Percentiles rank a stretch among this genome's conserved stretches.
These are phyloP conservation scores for Cadophora gregata DNA, from an alignment of 2,329 filamentous ascomycete species.

Conservation along the genomic window DNA sequence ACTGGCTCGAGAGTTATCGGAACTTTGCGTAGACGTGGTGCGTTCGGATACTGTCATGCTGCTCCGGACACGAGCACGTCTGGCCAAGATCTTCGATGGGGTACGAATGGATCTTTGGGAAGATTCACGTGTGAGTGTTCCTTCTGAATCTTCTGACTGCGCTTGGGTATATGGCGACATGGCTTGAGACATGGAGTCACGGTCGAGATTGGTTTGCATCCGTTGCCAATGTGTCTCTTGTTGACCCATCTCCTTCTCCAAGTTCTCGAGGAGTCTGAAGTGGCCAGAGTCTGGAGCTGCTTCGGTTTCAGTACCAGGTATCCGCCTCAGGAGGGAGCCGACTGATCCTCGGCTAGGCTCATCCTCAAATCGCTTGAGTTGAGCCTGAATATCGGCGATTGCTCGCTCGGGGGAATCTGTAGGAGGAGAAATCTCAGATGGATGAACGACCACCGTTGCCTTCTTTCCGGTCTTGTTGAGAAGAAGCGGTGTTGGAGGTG, in stretches of 20 bases:
- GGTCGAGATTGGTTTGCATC: slow-evolving; percentile 58
- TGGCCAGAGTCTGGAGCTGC: slow-evolving; percentile 28
- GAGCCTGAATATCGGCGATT: slow-evolving; percentile 42
- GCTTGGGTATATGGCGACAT: slow-evolving; percentile 34
- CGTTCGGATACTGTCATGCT: slow-evolving; percentile 39
- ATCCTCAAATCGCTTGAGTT: slow-evolving; percentile 43
- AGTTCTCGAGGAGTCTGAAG: slow-evolving; percentile 56
- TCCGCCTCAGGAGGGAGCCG: slow-evolving; percentile 36
- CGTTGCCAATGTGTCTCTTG: slow-evolving; percentile 66
- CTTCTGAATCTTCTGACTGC: slow-evolving; percentile 22
- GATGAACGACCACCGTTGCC: slow-evolving; percentile 51
- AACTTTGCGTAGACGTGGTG: slow-evolving; percentile 43
- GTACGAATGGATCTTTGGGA: slow-evolving; percentile 45
- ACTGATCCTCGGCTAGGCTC: slow-evolving; percentile 38
- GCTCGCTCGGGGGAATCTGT: slow-evolving; percentile 40
- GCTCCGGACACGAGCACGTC: slow-evolving; percentile 48
- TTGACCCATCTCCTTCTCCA: slow-evolving; percentile 66
- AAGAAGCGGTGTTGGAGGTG: slow-evolving; percentile 61
- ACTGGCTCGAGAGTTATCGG: slow-evolving; percentile 46
- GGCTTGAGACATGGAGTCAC: slow-evolving; percentile 38
- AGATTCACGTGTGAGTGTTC: slow-evolving; percentile 29
- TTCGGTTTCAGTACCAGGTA: slow-evolving; percentile 31
- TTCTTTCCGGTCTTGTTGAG: slow-evolving; percentile 52
- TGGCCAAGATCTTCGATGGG: slow-evolving; percentile 49
- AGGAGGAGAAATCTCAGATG: slow-evolving; percentile 39